Evolutionary conservation across 768 basidiomycete species (phyloP).

Genomic region (Pulveroboletus ravenelii): DNA sequence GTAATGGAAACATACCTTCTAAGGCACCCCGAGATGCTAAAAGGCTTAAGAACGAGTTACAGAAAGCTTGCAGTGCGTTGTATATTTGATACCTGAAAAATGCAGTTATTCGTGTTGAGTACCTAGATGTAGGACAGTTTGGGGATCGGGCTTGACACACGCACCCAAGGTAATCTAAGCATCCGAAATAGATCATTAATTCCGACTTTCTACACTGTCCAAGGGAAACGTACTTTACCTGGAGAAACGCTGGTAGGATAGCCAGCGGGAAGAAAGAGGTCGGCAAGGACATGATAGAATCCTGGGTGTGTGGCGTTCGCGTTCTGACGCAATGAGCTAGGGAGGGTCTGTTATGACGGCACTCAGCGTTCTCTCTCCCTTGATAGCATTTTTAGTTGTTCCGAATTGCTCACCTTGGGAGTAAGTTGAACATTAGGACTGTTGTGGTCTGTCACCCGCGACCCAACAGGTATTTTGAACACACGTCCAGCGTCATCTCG

Average conservation of each 20-base stretch:
- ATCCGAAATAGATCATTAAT: neutral
- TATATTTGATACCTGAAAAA: conserved; percentile 55
- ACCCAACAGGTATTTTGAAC: conserved; percentile 12
- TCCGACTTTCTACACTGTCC: neutral
- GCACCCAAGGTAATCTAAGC: conserved; percentile 52
- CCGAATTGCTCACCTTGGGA: conserved; percentile 15
- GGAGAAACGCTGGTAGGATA: conserved; percentile 59
- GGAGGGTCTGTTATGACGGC: neutral
- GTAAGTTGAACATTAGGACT: neutral
- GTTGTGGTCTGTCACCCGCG: neutral
- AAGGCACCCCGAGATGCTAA: conserved; percentile 66
- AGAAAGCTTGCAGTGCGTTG: conserved; percentile 67
- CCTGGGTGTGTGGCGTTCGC: neutral
- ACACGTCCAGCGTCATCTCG: conserved; percentile 22
- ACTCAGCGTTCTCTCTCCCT: conserved; percentile 4
- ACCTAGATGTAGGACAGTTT: neutral
- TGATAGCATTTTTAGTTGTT: neutral
- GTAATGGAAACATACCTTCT: conserved; percentile 43
- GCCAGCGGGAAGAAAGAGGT: conserved; percentile 56
- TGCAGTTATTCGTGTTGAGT: neutral
- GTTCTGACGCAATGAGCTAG: neutral
- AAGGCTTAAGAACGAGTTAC: conserved; percentile 59
- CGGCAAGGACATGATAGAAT: conserved; percentile 15
- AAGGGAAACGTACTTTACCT: conserved; percentile 32
- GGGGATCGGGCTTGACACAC: conserved; percentile 11